Conservation (phyloP, 371 early-diverging fungal genomes). For the Rhizopus delemar region DNA sequence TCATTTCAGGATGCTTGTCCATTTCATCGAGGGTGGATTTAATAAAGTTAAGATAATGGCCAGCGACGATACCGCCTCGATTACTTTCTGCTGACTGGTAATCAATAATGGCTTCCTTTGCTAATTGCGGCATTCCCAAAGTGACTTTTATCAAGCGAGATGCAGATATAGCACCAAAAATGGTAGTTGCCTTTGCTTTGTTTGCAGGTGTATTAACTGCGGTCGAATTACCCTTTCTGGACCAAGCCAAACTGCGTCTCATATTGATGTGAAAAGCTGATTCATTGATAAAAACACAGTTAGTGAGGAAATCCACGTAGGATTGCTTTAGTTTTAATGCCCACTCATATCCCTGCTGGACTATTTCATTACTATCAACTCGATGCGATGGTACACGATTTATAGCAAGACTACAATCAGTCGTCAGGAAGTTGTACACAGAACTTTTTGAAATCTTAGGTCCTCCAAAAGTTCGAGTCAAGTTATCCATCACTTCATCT, state of each 20-base stretch:
- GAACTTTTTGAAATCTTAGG: background rate
- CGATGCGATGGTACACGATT: background rate
- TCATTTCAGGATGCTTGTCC: constrained; percentile 1
- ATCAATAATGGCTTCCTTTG: background rate
- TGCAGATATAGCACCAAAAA: constrained; percentile 10
- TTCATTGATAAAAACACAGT: constrained; percentile 14
- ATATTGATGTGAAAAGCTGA: constrained; percentile 10
- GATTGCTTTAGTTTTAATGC: background rate
- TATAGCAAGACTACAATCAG: constrained; percentile 1
- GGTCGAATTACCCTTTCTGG: background rate
- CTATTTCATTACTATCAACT: background rate
- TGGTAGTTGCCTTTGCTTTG: constrained; percentile 6
- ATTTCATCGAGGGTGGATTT: constrained; percentile 2
- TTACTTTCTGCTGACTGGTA: constrained; percentile 2
- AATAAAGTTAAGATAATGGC: constrained; percentile 11
- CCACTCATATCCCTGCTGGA: constrained; percentile 6
- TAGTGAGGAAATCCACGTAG: constrained; percentile 3
- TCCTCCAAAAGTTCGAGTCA: background rate
- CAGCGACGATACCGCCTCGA: background rate
- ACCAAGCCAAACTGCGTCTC: constrained; percentile 14
- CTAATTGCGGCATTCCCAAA: background rate
- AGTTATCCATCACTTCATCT: constrained; percentile 2
- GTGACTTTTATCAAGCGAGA: background rate
- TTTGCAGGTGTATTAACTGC: background rate
- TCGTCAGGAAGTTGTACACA: constrained; percentile 6